Conservation (phyloP, 805 yeast species). For the Candida michaelii region DNA sequence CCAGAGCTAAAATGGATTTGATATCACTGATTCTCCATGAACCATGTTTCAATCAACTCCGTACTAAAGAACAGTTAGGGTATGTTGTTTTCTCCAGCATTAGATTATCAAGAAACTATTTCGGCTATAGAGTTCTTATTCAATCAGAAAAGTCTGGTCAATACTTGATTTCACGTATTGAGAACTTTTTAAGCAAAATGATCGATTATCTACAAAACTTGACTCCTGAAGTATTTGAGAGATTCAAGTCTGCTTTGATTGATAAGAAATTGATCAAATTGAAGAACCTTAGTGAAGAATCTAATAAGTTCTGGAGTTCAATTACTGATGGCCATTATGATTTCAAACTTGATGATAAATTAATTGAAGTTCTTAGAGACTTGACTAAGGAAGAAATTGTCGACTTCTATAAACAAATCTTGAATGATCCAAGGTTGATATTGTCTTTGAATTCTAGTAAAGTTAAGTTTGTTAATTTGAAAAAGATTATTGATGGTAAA, state of each 20-base stretch:
- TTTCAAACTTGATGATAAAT: constrained; percentile 56
- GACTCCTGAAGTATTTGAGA: constrained; percentile 62
- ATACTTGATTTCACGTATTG: constrained; percentile 76
- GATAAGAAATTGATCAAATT: constrained; percentile 65
- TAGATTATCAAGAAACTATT: constrained; percentile 65
- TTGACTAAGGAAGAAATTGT: constrained; percentile 59
- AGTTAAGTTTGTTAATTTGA: constrained; percentile 10
- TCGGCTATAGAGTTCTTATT: constrained; percentile 70
- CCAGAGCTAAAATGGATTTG: constrained; percentile 56
- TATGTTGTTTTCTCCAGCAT: constrained; percentile 86
- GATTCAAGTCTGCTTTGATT: constrained; percentile 68
- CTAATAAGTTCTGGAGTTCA: constrained; percentile 58
- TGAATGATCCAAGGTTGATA: constrained; percentile 42
- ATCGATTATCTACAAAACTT: constrained; percentile 46
- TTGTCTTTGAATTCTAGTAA: constrained; percentile 41
- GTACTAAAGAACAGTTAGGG: constrained; percentile 95
- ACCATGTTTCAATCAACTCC: constrained; percentile 83
- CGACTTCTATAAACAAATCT: constrained; percentile 48
- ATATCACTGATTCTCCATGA: constrained; percentile 74
- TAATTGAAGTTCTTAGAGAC: constrained; percentile 54
- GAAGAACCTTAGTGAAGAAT: constrained; percentile 80
- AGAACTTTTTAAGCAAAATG: constrained; percentile 55
- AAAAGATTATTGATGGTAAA: constrained; percentile 9
- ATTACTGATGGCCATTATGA: constrained; percentile 80
- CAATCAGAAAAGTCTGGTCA: constrained; percentile 81